These are phyloP conservation scores for Funneliformis caledonium DNA, from an alignment of 371 early-diverging fungal genomes.

Conservation along the genomic window DNA sequence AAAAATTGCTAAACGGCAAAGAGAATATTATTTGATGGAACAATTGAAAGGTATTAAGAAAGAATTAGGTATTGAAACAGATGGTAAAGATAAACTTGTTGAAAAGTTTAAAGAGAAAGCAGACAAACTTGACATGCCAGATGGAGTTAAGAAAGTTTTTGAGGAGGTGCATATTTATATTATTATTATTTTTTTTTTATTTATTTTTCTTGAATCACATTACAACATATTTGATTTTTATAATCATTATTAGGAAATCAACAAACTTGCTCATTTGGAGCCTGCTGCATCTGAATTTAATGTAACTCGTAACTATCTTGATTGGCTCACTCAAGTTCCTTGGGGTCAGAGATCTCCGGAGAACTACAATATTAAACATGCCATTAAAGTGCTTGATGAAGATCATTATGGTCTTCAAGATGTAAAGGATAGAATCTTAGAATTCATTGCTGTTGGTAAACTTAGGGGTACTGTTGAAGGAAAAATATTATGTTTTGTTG, in stretches of 20 bases:
- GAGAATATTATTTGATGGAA: conserved; percentile 98
- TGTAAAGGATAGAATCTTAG: conserved; percentile 97
- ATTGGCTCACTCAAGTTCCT: conserved; percentile 96
- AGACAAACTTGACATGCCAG: conserved; percentile 85
- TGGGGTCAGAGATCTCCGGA: conserved; percentile 92
- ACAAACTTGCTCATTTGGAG: conserved; percentile 91
- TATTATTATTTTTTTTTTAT: too few relatives aligned
- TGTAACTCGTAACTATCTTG: conserved; percentile 95
- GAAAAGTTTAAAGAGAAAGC: conserved; percentile 90
- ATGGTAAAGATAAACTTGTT: conserved; percentile 96
- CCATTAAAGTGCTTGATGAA: conserved; percentile 87
- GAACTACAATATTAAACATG: conserved; percentile 87
- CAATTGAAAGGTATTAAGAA: conserved; percentile 98
- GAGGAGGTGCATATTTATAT: conserved; percentile 70
- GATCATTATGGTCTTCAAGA: conserved; percentile 99
- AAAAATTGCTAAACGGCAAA: conserved; percentile 94
- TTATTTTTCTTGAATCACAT: too few relatives aligned
- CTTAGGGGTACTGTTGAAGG: conserved; percentile 94
- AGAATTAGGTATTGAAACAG: conserved; percentile 94
- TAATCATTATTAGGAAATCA: conserved; percentile 72
- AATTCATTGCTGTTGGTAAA: conserved; percentile 98
- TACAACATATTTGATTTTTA: too few relatives aligned
- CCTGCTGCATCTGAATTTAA: conserved; percentile 97
- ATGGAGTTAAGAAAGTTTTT: conserved; percentile 89
- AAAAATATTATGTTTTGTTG: conserved; percentile 94